Base-by-base conservation (phyloP, 2,329 filamentous ascomycete genomes). In the Fusarium fracticaudum region DNA sequence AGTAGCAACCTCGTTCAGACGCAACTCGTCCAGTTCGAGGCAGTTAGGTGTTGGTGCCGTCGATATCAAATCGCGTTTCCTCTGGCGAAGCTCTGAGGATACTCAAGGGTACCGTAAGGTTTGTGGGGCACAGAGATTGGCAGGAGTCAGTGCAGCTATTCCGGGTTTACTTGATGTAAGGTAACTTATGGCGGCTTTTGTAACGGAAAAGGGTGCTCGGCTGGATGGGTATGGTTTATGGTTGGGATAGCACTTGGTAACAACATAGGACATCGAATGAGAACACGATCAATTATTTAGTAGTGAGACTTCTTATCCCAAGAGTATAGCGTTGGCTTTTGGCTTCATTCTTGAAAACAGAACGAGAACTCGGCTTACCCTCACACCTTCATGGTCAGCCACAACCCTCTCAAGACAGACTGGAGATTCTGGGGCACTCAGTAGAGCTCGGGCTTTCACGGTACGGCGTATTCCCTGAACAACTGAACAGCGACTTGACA, bases 231-330 rank as follows among this genome's bases (percentile, higher is more conserved):
- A 48, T 54, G 58, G 64, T 63, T 59, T 51, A 72, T 60, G 53
- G 64, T 51, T 58, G 58, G n/a, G 69, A 60, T 62, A 63, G 50
- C 40, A 54, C 40, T 63, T 73, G 48, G 68, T 58, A 58, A 70
- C 38, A 67, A 37, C 54, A 74, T 58, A 54, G 35, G 59, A 63
- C 24, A 69, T 66, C 47, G 43, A 54, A 74, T 70, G 58, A 75
- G 64, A 63, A 72, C 48, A 75, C 37, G 72, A 74, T 48, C 58
- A 55, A 69, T 66, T 66, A n/a, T 22, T 43, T 17, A 24, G 15
- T 12, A 37, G 18, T 22, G 10, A 13, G 9, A 43, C 3, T 20
- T 47, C 8, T 13, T 12, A 6, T 13, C 10, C 24, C 20, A 29
- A 26, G n/a, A 22, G n/a, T 24, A 17, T n/a, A 22, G 14, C 15